These are phyloP conservation scores for Hippophae tibetana DNA, from an alignment of 306 rosid genomes.

Conservation along the genomic window DNA sequence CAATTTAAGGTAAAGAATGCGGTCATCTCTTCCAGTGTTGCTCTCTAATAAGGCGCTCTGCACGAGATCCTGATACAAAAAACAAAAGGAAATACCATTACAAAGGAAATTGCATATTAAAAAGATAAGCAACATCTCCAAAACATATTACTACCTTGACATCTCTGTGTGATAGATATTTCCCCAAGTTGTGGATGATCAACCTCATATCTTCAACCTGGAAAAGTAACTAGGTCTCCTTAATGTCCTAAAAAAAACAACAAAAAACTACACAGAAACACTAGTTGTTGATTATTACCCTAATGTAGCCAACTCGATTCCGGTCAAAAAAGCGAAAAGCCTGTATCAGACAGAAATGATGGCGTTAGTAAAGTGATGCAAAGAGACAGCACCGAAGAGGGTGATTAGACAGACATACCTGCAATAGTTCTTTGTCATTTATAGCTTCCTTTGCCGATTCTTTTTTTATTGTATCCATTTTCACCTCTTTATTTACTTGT, in stretches of 20 bases:
- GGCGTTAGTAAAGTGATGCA: background rate
- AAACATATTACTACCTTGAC: constrained; percentile 51
- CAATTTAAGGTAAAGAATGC: constrained; percentile 79
- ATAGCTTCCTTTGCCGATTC: constrained; percentile 44
- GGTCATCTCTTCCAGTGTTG: constrained; percentile 89
- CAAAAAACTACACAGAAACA: background rate
- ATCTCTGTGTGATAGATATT: constrained; percentile 90
- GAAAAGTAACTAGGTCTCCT: constrained; percentile 13
- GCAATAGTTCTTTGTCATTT: constrained; percentile 69
- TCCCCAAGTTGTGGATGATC: constrained; percentile 72
- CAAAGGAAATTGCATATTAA: background rate
- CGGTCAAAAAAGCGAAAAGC: constrained; percentile 92
- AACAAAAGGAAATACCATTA: constrained; percentile 8
- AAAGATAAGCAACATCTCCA: background rate
- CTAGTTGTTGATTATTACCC: constrained; percentile 38
- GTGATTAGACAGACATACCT: constrained; percentile 34
- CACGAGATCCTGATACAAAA: constrained; percentile 70
- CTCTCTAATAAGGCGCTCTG: constrained; percentile 95
- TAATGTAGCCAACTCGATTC: constrained; percentile 64
- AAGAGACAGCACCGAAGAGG: constrained; percentile 5
- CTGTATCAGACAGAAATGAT: constrained; percentile 34
- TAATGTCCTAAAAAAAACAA: constrained; percentile 3
- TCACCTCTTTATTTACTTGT: constrained; percentile 35
- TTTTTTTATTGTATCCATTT: constrained; percentile 38
- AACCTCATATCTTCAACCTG: constrained; percentile 97